Conservation (phyloP, 2,329 filamentous ascomycete genomes). For the Ascochyta lentis region DNA sequence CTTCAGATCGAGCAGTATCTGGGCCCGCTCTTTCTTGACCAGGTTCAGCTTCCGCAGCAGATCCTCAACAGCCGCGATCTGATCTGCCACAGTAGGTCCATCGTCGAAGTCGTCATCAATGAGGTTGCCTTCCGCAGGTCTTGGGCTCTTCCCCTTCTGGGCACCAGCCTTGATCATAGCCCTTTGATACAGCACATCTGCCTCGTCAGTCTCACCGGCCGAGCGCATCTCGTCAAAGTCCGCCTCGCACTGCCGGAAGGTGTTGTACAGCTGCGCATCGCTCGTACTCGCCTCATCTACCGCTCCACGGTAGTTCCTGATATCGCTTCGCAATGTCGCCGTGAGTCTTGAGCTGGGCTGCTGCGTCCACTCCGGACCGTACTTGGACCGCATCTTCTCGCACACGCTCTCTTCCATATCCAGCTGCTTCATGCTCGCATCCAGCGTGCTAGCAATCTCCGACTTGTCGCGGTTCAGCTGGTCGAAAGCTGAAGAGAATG, state of each 20-base stretch:
- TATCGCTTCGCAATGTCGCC: conserved; percentile 83
- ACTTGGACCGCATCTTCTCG: conserved; percentile 99
- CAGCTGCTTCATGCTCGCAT: conserved; percentile 83
- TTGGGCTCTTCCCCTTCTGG: conserved; percentile 63
- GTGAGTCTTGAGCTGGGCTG: conserved; percentile 92
- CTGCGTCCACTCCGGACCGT: conserved; percentile 94
- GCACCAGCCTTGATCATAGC: conserved; percentile 80
- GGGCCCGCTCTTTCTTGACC: conserved; percentile 87
- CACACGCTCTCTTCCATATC: conserved; percentile 98
- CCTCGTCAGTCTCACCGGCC: conserved; percentile 84
- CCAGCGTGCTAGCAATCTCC: conserved; percentile 73
- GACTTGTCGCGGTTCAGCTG: conserved; percentile 78
- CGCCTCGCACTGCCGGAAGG: conserved; percentile 81
- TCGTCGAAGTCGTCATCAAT: conserved; percentile 93
- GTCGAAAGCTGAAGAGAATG: conserved; percentile 80
- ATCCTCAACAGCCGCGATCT: conserved; percentile 88
- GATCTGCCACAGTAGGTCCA: conserved; percentile 80
- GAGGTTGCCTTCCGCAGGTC: conserved; percentile 76
- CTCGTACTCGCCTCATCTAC: conserved; percentile 88
- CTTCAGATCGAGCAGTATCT: conserved; percentile 95
- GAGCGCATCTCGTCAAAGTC: conserved; percentile 96
- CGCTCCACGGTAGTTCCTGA: conserved; percentile 85
- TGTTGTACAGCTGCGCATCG: conserved; percentile 81
- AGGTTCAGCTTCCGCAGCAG: conserved; percentile 88
- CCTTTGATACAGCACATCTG: conserved; percentile 86